Base-by-base conservation (phyloP, 192 early-diverging fungal species). In the Funneliformis geosporum region DNA sequence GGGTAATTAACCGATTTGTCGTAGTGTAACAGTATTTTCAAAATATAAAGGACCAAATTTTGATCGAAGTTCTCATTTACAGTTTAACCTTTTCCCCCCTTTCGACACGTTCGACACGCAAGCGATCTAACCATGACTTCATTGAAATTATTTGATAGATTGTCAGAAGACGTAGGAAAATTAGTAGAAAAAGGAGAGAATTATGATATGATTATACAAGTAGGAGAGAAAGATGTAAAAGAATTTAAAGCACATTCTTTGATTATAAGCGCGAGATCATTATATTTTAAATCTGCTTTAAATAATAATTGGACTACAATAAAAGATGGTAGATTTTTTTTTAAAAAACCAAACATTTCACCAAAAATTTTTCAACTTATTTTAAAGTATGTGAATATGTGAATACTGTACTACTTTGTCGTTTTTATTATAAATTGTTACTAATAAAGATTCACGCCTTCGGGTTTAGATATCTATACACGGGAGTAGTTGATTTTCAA, bases 381-480 rank as follows among this genome's bases (percentile, higher is more conserved):
- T 25, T 60, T 74, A 33, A 74, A 55, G 73, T 74, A 60, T 12
- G 73, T 74, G 4, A 50, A n/a, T n/a, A n/a, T n/a, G n/a, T n/a
- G n/a, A 50, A 50, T 50, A 50, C 16, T 16, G 16, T 69, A 39
- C 42, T 39, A 16, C 21, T 28, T 28, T 18, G 14, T 16, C 42
- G 16, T 4, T 68, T 68, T 27, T 7, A 10, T 5, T 27, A n/a
- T n/a, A 33, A 25, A n/a, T n/a, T n/a, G n/a, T n/a, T n/a, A n/a
- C n/a, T n/a, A n/a, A n/a, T n/a, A n/a, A n/a, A n/a, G n/a, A n/a
- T n/a, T n/a, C n/a, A n/a, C n/a, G n/a, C n/a, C n/a, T n/a, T n/a
- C n/a, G n/a, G n/a, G n/a, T n/a, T n/a, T n/a, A 74, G 73, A 27
- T 74, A 43, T 60, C 33, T 74, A 27, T 74, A 74, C 28, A 60